Base-by-base conservation (phyloP, 2,329 filamentous ascomycete species). In the Myriosclerotinia duriaeana region DNA sequence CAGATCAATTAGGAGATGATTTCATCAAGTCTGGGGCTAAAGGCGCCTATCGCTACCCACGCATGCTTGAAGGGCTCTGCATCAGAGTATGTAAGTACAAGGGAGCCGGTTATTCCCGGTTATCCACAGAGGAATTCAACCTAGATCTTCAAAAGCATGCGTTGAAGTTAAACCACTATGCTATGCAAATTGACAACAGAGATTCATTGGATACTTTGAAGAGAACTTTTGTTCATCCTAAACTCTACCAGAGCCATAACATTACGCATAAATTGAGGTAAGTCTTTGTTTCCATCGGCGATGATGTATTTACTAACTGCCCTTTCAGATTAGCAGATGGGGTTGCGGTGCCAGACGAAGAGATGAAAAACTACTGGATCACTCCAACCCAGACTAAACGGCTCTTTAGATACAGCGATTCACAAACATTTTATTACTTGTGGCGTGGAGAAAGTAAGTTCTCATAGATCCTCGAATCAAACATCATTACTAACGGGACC, bases 21-120 rank as follows among this genome's bases (percentile, higher is more conserved):
- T 54, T 52, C 7, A 3, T 26, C 6, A 44, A 56, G 3, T 20
- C 38, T 38, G 52, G 7, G 22, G 38, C 3, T 9, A 20, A 34
- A 1, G 12, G 7, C 12, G 14, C 14, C 4, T 5, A 20, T 20
- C 42, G 11, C 8, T 56, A 58, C 2, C 53, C 2, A 11, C 50
- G 17, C 12, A 64, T 48, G 26, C 26, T 56, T 5, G 53, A 64
- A 50, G 62, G 62, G 26, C 8, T 64, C 11, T 11, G 53, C 20
- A 55, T 64, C 7, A 15, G 26, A n/a, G n/a, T 64, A 48, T 50
- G 53, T 22, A 64, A 64, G 22, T 64, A 64, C 9, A 64, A 56
- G 20, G 7, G 26, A 12, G 40, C 53, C 22, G 53, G 52, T 11
- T 3, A 64, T n/a, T 5, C 34, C 5, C 1, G 7, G 3, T 38